Base-by-base conservation (phyloP, 352 stramenopile genomes). In the Phytophthora cryptogea region DNA sequence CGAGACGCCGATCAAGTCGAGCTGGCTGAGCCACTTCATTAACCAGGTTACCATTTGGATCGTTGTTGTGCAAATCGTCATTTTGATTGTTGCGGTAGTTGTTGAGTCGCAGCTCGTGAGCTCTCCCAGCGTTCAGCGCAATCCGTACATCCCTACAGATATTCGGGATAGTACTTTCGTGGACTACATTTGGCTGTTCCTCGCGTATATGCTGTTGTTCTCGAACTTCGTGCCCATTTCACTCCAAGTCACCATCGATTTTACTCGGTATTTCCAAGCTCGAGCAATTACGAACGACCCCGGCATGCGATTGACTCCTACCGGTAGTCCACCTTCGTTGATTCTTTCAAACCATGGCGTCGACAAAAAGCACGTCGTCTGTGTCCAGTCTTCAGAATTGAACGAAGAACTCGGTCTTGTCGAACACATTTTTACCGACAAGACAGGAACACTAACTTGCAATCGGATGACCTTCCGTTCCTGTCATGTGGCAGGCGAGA, bases 381-480 rank as follows among this genome's bases (percentile, higher is more conserved):
- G 69, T 28, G 90, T 91, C 10, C 81, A 90, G 40, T 92, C 80
- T 0, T 94, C 88, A 0, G 88, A 97, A 52, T 67, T 98, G 28
- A 96, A 95, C 41, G 92, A 95, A 52, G 89, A 98, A 45, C 71
- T 98, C 17, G 97, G 96, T 5, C 78, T 98, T 63, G 89, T 99
- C 13, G 80, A 98, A 50, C 97, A 99, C 62, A 90, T 99, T 27
- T 99, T 99, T 73, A 97, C 70, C 0, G 91, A 98, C 60, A 98
- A 97, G 59, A 98, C 92, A 2, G 92, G 92, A 13, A 98, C 92
- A 11, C 67, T 98, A 11, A 98, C 93, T 8, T 88, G 88, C 51
- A 98, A 98, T 62, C 80, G 86, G 5, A 98, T 98, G 93, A 73
- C 92, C 23, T 98, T 99, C 60, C 94, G 95, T 23, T 84, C 84